Conservation (phyloP, 164 flowering plant species). For the Dillenia suffruticosa region DNA sequence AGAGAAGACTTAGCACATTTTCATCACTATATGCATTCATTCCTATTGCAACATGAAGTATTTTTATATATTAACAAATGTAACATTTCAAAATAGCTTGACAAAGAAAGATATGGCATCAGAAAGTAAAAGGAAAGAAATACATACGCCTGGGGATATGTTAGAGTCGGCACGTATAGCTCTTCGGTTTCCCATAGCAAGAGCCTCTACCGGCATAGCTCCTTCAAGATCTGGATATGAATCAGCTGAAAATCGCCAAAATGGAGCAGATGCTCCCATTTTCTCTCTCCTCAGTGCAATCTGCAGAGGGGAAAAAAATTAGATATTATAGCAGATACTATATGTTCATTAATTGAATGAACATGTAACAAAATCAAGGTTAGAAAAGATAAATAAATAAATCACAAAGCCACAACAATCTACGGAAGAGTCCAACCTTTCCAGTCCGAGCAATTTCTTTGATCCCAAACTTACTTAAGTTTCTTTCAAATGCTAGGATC, state of each 20-base stretch:
- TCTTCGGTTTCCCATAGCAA: conserved; percentile 12
- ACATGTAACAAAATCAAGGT: too few relatives aligned
- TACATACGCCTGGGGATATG: conserved; percentile 45
- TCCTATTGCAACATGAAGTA: too few relatives aligned
- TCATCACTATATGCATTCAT: too few relatives aligned
- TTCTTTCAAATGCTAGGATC: conserved; percentile 74
- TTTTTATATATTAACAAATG: not conserved
- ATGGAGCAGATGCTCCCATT: conserved; percentile 89
- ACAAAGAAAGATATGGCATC: too few relatives aligned
- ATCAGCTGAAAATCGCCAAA: conserved; percentile 97
- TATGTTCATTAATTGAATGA: not conserved
- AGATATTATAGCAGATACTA: conserved; percentile 1
- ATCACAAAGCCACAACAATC: too few relatives aligned
- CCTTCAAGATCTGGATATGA: conserved; percentile 91
- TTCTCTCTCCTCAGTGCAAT: conserved; percentile 90
- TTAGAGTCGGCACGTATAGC: conserved; percentile 19
- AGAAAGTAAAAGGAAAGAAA: not conserved
- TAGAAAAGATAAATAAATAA: too few relatives aligned
- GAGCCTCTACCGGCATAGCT: conserved; percentile 23
- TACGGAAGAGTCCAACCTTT: conserved; percentile 46
- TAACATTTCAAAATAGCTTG: not conserved
- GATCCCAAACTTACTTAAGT: conserved; percentile 81
- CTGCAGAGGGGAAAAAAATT: conserved; percentile 31
- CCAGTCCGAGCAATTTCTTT: conserved; percentile 92
- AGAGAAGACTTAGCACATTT: too few relatives aligned